Percentiles rank a stretch among this genome's conserved stretches.
These are phyloP conservation scores for Inga leiocalycina DNA, from an alignment of 306 rosid genomes.

Conservation along the genomic window DNA sequence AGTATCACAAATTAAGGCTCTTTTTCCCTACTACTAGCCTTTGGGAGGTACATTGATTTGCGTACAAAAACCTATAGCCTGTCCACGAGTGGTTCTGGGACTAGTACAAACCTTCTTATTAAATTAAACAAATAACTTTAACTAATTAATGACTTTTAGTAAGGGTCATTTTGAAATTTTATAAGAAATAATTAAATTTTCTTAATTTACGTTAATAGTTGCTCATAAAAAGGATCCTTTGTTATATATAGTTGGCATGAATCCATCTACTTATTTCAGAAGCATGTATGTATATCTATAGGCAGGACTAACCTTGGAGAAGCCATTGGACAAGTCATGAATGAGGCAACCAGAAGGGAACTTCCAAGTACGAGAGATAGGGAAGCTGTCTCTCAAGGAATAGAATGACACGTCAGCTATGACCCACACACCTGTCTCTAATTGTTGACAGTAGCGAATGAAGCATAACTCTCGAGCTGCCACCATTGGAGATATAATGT, in stretches of 20 bases:
- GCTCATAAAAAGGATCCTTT: no score
- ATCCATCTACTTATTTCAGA: not conserved
- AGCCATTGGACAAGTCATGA: conserved; percentile 48
- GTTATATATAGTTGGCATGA: not conserved
- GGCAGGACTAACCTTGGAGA: conserved; percentile 44
- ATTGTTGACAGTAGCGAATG: conserved; percentile 63
- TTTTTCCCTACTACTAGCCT: not conserved
- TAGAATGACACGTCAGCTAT: conserved; percentile 68
- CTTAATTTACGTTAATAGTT: no score
- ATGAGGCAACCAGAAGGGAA: conserved; percentile 85
- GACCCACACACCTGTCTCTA: conserved; percentile 53
- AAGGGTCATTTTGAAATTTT: no score
- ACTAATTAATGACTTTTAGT: not conserved
- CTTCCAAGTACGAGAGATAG: conserved; percentile 47
- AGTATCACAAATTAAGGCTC: not conserved
- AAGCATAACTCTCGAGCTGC: conserved; percentile 52
- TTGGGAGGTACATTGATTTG: no score
- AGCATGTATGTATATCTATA: not conserved
- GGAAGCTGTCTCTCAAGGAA: conserved; percentile 7
- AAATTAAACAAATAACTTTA: no score
- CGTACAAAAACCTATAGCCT: no score
- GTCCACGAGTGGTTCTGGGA: not conserved
- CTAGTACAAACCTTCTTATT: not conserved
- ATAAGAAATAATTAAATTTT: not conserved
- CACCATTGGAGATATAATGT: conserved; percentile 69